These are phyloP conservation scores for Sporisorium reilianum DNA, from an alignment of 1,284 basidiomycete species.

Conservation along the genomic window DNA sequence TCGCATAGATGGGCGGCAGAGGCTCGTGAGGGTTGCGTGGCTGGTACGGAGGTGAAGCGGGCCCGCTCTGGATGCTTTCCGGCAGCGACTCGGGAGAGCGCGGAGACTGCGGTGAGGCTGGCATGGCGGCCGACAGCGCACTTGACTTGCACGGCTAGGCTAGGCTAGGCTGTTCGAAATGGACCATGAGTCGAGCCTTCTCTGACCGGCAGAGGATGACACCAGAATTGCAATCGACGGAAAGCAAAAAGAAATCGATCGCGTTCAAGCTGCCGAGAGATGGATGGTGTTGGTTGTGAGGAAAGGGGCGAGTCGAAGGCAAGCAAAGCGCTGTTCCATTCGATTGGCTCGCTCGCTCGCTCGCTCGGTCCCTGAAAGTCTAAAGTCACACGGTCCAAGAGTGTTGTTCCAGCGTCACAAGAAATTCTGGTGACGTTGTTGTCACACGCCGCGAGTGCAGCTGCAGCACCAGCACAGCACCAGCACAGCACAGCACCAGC, in stretches of 20 bases:
- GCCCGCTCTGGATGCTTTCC: constrained; percentile 27
- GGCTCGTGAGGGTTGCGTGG: constrained; percentile 24
- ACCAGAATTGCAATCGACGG: neutral
- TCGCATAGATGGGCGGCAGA: constrained; percentile 49
- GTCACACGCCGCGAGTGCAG: neutral
- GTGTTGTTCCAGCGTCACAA: neutral
- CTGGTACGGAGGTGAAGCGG: constrained; percentile 54
- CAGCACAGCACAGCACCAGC: constrained; percentile 3
- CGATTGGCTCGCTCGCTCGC: constrained; percentile 1
- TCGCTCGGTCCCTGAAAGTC: constrained; percentile 8
- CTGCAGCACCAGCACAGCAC: neutral
- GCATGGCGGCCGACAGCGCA: constrained; percentile 6
- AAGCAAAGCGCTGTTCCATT: neutral
- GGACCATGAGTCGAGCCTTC: neutral
- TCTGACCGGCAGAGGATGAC: constrained; percentile 18
- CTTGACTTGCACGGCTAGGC: neutral
- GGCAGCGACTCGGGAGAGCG: constrained; percentile 34
- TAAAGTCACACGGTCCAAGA: constrained; percentile 5
- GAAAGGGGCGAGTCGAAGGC: neutral
- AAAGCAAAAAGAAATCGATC: neutral
- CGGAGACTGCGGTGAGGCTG: constrained; percentile 7
- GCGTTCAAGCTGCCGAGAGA: neutral
- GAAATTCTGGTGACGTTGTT: constrained; percentile 5
- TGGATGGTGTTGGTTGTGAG: neutral
- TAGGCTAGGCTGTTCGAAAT: neutral